Base-by-base conservation (phyloP, 768 basidiomycete species). In the Phylloporus sp. region DNA sequence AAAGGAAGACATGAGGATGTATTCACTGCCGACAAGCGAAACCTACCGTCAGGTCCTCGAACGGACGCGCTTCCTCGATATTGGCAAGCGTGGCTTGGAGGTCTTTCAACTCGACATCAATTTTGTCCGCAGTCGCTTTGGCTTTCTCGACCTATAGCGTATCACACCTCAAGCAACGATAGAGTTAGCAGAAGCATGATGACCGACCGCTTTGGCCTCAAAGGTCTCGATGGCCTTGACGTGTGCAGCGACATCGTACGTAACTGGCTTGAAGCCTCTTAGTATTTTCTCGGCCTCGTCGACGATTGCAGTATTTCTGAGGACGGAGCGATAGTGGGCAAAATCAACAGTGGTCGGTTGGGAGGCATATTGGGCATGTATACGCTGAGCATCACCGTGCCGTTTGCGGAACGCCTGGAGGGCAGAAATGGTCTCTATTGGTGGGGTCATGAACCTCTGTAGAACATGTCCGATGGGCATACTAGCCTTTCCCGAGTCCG, bases 361-460 rank as follows among this genome's bases (percentile, higher is more conserved):
- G 55, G 76, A 74, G 54, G 78, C 71, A 63, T 85, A 82, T 64
- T 81, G 79, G 47, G 74, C 73, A 38, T 82, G 70, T 53, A 90
- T 74, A 55, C 86, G 84, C 66, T 89, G 86, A 51, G 97, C 95
- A 49, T 97, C 91, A 59, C 76, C 76, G 72, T 95, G 85, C 54
- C 97, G 91, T 73, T 95, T 97, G 73, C 97, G 90, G 86, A 99
- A 98, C 35, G 90, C 88, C 70, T 91, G 90, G 46, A 99, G 81
- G 47, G 91, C 74, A 49, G 91, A 78, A 65, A 97, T 80, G 61
- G 95, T 95, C 77, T 97, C 92, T 93, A 71, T 22, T 50, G 28
- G 53, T 31, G 27, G 15, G 1, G 40, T 2, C 20, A 45, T 64
- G 23, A 59, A 52, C 41, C 4, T 44, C 15, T 16, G 13, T 8